phyloP scores from a whole-genome alignment of 2,329 filamentous ascomycete species.

The Colletotrichum destructivum region DNA sequence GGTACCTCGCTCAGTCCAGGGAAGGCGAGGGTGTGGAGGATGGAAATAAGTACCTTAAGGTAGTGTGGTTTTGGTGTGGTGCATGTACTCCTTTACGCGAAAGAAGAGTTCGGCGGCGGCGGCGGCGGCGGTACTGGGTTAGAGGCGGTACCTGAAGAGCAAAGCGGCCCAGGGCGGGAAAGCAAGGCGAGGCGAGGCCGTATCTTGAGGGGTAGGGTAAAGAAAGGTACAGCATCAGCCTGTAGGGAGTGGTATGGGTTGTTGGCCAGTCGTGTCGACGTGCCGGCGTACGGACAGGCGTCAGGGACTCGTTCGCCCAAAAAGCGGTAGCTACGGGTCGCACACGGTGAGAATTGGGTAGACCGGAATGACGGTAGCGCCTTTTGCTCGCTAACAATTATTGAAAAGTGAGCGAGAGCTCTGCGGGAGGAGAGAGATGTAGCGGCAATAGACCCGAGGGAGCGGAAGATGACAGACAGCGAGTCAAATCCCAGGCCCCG shows the following conservation, averaged over 20 bases:
- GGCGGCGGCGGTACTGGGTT: constrained; percentile 9
- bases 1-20: neutral
- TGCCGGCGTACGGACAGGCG: neutral
- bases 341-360: constrained; percentile 1
- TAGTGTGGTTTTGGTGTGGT: constrained; percentile 1
- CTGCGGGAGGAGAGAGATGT: neutral
- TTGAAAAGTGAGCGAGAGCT: neutral
- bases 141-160: constrained; percentile 10
- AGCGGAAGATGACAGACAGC: neutral
- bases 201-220: constrained; percentile 5
- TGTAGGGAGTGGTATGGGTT: constrained; percentile 2
- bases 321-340: neutral
- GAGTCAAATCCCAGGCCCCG: neutral
- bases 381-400: neutral
- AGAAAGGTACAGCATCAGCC: constrained; percentile 2
- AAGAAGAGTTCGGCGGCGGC: neutral
- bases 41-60: constrained; percentile 5
- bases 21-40: constrained; percentile 22
- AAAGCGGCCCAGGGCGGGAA: neutral
- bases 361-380: neutral
- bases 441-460: neutral
- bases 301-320: constrained; percentile 3
- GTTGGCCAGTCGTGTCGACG: constrained; percentile 1
- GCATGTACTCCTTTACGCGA: constrained; percentile 22
- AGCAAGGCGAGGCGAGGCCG: constrained; percentile 19